Conservation (phyloP, 108 stramenopile species). For the Schizochytrium sp. region DNA sequence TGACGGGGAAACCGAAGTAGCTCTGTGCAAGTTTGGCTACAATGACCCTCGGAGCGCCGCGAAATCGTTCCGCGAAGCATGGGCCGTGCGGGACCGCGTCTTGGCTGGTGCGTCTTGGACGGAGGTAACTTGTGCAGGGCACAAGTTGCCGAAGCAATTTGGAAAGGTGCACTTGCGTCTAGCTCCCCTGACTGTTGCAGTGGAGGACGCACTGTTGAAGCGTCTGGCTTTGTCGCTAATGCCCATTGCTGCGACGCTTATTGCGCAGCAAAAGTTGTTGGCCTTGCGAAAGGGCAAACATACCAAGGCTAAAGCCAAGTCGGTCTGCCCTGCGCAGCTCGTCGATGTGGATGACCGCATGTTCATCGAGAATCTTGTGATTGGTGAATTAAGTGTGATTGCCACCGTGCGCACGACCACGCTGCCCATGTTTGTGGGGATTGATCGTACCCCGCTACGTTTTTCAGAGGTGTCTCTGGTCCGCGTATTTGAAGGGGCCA, state of each 20-base stretch:
- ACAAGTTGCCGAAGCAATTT: background rate
- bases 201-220: background rate
- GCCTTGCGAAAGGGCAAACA: background rate
- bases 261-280: background rate
- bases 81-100: background rate
- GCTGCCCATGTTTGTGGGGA: constrained; percentile 5
- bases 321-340: background rate
- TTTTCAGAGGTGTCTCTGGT: background rate
- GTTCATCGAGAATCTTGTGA: background rate
- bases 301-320: background rate
- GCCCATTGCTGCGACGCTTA: background rate
- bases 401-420: background rate
- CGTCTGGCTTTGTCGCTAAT: background rate
- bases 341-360: background rate
- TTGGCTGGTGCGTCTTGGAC: background rate
- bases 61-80: background rate
- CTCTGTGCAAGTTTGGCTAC: background rate
- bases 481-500: background rate
- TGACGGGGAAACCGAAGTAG: background rate
- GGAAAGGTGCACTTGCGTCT: background rate
- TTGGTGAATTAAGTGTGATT: background rate
- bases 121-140: background rate
- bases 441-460: background rate
- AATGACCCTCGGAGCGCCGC: background rate
- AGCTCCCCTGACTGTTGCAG: background rate